Percentiles rank a stretch among this genome's conserved stretches.
Evolutionary conservation across 225 moss, liverwort and hornwort species (phyloP).

Genomic region (Physcomitrellopsis africana): DNA sequence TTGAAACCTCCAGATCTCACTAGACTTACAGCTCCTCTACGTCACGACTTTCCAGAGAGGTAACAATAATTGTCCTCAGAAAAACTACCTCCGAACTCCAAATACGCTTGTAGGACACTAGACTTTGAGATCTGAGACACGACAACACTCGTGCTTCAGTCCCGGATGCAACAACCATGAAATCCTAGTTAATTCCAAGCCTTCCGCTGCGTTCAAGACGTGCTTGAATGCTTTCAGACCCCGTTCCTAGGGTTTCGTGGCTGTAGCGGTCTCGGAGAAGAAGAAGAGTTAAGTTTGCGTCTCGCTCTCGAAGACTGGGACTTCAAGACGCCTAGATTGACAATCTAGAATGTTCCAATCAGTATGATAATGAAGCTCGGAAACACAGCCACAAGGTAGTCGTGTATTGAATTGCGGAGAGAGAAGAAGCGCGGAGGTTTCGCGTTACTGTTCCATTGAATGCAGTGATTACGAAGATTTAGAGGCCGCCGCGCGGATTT

Average conservation of each 20-base stretch:
- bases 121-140: too few species aligned
- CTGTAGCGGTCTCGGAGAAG: constrained; percentile 17
- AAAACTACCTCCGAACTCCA: not conserved
- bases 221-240: not conserved
- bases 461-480: too few species aligned
- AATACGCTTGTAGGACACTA: too few species aligned
- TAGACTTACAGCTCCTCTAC: constrained; percentile 6
- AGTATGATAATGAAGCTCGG: too few species aligned
- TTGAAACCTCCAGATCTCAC: not conserved
- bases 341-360: not conserved
- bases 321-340: rapidly evolving
- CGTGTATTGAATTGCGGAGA: too few species aligned
- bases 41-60: not conserved
- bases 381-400: too few species aligned
- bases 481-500: too few species aligned
- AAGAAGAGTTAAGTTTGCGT: not conserved
- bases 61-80: constrained; percentile 4
- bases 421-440: too few species aligned
- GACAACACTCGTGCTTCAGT: not conserved
- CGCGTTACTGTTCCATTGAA: too few species aligned
- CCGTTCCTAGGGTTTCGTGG: constrained; percentile 37
- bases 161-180: not conserved
- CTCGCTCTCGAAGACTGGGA: not conserved
- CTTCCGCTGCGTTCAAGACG: not conserved
- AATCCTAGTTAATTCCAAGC: not conserved